Conservation (phyloP, 2,329 filamentous ascomycete genomes). For the Exophiala bonariae region DNA sequence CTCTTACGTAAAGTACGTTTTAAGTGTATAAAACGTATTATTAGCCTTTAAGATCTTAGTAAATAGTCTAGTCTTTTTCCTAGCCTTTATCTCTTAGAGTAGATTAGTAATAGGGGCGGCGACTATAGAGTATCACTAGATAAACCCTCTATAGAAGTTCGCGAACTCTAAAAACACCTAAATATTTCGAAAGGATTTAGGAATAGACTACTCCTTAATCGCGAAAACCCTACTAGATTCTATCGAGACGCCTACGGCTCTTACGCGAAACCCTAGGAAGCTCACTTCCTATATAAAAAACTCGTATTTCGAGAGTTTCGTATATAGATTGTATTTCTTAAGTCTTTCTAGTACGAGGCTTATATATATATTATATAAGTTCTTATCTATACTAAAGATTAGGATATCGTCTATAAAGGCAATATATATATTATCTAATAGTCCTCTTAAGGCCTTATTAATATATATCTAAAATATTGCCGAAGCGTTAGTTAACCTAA, state of each 20-base stretch:
- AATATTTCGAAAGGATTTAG: slow-evolving; percentile 23
- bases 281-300: slow-evolving; percentile 19
- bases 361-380: slow-evolving; percentile 21
- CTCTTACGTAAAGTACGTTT: slow-evolving; percentile 15
- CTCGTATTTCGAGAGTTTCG: slow-evolving; percentile 19
- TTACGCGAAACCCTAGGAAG: slow-evolving; percentile 24
- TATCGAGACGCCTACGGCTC: slow-evolving; percentile 17
- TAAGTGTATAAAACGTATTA: slow-evolving; percentile 27
- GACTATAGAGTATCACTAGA: slow-evolving; percentile 28
- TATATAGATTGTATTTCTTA: slow-evolving; percentile 4
- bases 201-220: slow-evolving; percentile 23
- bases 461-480: slow-evolving; percentile 31
- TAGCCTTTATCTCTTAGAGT: slow-evolving; percentile 15
- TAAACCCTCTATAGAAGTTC: slow-evolving; percentile 37
- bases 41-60: slow-evolving; percentile 8
- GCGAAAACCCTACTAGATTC: slow-evolving; percentile 18
- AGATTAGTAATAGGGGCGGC: slow-evolving; percentile 25
- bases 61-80: slow-evolving; percentile 16
- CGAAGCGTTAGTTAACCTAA: slow-evolving; percentile 20
- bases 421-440: slow-evolving; percentile 16
- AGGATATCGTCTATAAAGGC: slow-evolving; percentile 31
- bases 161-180: slow-evolving; percentile 32
- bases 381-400: slow-evolving; percentile 27
- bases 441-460: slow-evolving; percentile 26
- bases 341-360: slow-evolving; percentile 13